Percentiles rank a stretch among this genome's conserved stretches.
phyloP scores from a whole-genome alignment of 2,329 filamentous ascomycete genomes.

The Fusarium fujikuroi region DNA sequence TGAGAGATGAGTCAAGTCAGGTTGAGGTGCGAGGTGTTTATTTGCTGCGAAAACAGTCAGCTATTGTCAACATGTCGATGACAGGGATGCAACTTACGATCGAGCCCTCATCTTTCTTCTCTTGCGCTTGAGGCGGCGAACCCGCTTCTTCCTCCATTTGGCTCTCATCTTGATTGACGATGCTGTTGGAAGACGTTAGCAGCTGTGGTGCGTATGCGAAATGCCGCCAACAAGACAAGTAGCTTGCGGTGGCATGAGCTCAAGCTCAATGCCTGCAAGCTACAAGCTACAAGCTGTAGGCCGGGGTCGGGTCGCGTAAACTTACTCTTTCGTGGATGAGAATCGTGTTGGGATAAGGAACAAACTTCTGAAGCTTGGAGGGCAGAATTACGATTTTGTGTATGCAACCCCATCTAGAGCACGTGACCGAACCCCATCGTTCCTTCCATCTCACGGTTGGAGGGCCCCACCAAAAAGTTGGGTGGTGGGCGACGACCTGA shows the following conservation, averaged over 20 bases:
- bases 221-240: background rate
- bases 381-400: conserved; percentile 44
- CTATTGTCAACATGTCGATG: conserved; percentile 10
- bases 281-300: conserved; percentile 16
- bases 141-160: conserved; percentile 99
- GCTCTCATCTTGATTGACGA: conserved; percentile 78
- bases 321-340: conserved; percentile 59
- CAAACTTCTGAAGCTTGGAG: conserved; percentile 47
- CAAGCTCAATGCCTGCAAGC: conserved; percentile 21
- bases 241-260: conserved; percentile 20
- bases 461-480: background rate
- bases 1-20: conserved; percentile 62
- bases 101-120: conserved; percentile 99
- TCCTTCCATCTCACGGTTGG: background rate
- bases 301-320: conserved; percentile 20
- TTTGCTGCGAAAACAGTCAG: conserved; percentile 64
- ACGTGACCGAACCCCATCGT: background rate
- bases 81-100: conserved; percentile 73
- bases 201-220: conserved; percentile 7
- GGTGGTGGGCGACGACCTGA: conserved; percentile 5
- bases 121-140: conserved; percentile 99
- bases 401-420: conserved; percentile 47
- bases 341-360: conserved; percentile 58
- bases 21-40: conserved; percentile 72
- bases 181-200: conserved; percentile 42